Percentiles rank a stretch among this genome's conserved stretches.
Conservation (phyloP, 2,329 filamentous ascomycete species). For the Colletotrichum viniferum region DNA sequence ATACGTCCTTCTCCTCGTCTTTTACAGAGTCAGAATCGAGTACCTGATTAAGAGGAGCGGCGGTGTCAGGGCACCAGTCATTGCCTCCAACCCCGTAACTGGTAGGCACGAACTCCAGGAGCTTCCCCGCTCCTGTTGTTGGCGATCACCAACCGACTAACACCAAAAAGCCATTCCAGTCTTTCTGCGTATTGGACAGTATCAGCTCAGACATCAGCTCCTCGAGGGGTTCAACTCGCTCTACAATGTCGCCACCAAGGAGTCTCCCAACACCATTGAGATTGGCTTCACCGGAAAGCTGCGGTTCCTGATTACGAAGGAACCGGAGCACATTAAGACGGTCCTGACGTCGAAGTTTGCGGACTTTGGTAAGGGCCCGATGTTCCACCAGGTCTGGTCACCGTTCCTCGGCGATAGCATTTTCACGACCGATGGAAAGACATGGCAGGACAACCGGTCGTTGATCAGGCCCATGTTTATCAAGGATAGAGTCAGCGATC, state of each 20-base stretch:
- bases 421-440: constrained; percentile 55
- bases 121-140: not conserved
- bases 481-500: constrained; percentile 49
- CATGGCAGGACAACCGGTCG: constrained; percentile 59
- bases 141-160: not conserved
- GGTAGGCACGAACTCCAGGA: not conserved
- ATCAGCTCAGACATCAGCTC: constrained; percentile 29
- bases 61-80: constrained; percentile 19
- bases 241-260: constrained; percentile 30
- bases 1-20: not conserved
- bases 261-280: constrained; percentile 40
- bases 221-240: constrained; percentile 34
- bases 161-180: constrained; percentile 10
- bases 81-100: constrained; percentile 22
- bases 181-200: constrained; percentile 11
- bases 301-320: constrained; percentile 50
- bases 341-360: constrained; percentile 58
- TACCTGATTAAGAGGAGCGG: constrained; percentile 7
- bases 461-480: constrained; percentile 59
- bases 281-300: constrained; percentile 33
- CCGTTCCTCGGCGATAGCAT: constrained; percentile 61
- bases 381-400: constrained; percentile 46
- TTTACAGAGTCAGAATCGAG: not conserved
- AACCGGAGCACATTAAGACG: constrained; percentile 54
- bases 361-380: constrained; percentile 52